These are phyloP conservation scores for Jacaranda copaia DNA, from an alignment of 257 asterid genomes.

Conservation along the genomic window DNA sequence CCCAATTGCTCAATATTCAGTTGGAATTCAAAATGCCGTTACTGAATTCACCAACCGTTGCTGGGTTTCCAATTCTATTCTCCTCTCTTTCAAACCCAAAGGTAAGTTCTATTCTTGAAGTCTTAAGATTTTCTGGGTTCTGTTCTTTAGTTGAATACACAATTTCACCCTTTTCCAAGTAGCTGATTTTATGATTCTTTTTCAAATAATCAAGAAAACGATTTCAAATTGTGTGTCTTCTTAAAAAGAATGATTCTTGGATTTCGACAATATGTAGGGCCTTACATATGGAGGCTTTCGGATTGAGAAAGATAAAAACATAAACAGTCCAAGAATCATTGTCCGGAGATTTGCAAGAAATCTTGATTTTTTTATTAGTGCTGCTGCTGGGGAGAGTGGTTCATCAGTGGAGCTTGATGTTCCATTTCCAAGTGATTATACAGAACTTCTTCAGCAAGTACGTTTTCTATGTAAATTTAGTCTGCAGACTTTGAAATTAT, in stretches of 20 bases:
- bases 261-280: slow-evolving; percentile 46
- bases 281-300: slow-evolving; percentile 39
- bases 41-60: slow-evolving; percentile 47
- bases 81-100: slow-evolving; percentile 37
- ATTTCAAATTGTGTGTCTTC: no score
- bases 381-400: slow-evolving; percentile 50
- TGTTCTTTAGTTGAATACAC: no score
- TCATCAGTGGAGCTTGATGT: slow-evolving; percentile 57
- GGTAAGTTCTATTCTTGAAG: slow-evolving; percentile 34
- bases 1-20: background rate
- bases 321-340: slow-evolving; percentile 26
- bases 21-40: slow-evolving; percentile 56
- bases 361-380: slow-evolving; percentile 40
- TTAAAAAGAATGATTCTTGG: background rate
- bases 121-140: no score
- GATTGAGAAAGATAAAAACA: slow-evolving; percentile 32
- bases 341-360: slow-evolving; percentile 42
- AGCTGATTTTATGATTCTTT: no score
- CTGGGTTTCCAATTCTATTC: slow-evolving; percentile 41
- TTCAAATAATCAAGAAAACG: no score
- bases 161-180: no score
- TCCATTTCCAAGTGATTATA: slow-evolving; percentile 75
- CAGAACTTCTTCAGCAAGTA: slow-evolving; percentile 78
- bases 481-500: background rate
- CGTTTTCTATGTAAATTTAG: background rate